A percentile compares a stretch with the other conserved stretches of the same genome.
These are phyloP conservation scores for Jackrogersella minutella DNA, from an alignment of 495 filamentous ascomycete species.

Conservation along the genomic window DNA sequence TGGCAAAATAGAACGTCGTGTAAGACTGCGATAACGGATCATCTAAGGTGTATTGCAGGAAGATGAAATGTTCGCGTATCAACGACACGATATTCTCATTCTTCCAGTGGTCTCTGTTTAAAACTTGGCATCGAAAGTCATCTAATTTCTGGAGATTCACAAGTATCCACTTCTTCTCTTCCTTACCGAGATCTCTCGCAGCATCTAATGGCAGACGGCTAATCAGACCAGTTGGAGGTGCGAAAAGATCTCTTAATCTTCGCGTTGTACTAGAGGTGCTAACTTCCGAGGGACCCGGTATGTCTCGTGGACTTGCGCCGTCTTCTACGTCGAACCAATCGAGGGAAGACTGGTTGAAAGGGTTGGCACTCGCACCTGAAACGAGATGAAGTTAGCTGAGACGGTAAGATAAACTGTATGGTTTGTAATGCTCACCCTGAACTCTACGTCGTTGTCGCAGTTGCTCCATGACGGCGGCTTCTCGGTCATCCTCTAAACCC, in stretches of 20 bases:
- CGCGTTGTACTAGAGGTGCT: too few species aligned
- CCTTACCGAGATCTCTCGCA: slow-evolving; percentile 83
- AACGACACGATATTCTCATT: slow-evolving; percentile 77
- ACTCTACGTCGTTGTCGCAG: slow-evolving; percentile 63
- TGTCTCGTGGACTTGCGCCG: slow-evolving; percentile 7
- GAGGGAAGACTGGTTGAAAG: slow-evolving; percentile 78
- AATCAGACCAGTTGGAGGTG: slow-evolving; percentile 91
- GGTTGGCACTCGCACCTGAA: slow-evolving; percentile 56
- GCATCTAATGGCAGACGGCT: slow-evolving; percentile 75
- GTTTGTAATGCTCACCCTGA: slow-evolving; percentile 46
- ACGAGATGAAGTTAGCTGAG: slow-evolving; percentile 10
- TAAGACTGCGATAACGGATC: slow-evolving; percentile 80
- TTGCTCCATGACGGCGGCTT: slow-evolving; percentile 71
- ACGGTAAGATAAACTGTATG: background rate
- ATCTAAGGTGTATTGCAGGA: slow-evolving; percentile 88
- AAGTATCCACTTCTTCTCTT: slow-evolving; percentile 88
- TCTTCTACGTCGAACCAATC: slow-evolving; percentile 73
- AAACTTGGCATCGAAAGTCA: slow-evolving; percentile 88
- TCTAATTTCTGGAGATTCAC: slow-evolving; percentile 94
- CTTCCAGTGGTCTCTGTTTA: slow-evolving; percentile 98
- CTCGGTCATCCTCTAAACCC: slow-evolving; percentile 64
- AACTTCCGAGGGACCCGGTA: background rate
- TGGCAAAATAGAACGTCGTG: slow-evolving; percentile 87
- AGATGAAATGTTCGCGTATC: slow-evolving; percentile 90
- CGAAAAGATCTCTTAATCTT: slow-evolving; percentile 86